Percentiles rank a stretch among this genome's conserved stretches.
phyloP scores from a whole-genome alignment of 2,329 filamentous ascomycete species.

The Furcasterigmium sp. region DNA sequence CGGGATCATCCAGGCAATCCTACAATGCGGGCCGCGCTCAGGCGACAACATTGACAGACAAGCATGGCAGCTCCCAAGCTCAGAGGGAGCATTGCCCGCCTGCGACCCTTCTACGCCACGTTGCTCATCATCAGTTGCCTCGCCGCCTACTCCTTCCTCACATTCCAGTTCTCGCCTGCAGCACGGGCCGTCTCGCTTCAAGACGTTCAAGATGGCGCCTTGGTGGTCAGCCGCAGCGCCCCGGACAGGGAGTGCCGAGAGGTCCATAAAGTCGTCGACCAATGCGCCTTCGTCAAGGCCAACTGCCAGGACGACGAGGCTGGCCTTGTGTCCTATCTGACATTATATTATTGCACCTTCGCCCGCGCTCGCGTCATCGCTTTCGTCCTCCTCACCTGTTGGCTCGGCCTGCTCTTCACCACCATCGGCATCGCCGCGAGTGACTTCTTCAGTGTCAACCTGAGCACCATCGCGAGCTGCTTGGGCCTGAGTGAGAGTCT shows the following conservation, averaged over 20 bases:
- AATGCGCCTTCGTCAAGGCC: conserved; percentile 78
- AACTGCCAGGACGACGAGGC: conserved; percentile 89
- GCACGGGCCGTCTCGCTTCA: conserved; percentile 2
- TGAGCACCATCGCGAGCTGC: conserved; percentile 85
- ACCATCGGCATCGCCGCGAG: conserved; percentile 97
- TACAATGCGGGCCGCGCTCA: neutral
- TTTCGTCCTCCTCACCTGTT: conserved; percentile 72
- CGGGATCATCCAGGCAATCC: neutral
- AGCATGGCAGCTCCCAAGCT: conserved; percentile 19
- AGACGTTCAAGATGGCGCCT: conserved; percentile 10
- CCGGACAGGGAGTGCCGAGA: conserved; percentile 59
- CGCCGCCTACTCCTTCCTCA: conserved; percentile 37
- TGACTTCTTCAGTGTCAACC: conserved; percentile 96
- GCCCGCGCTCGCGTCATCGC: conserved; percentile 64
- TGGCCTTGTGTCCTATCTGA: conserved; percentile 81
- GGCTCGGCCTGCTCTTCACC: conserved; percentile 87
- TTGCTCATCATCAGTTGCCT: conserved; percentile 40
- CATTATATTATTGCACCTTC: conserved; percentile 84
- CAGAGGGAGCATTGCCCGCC: conserved; percentile 31
- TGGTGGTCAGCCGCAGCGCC: conserved; percentile 19
- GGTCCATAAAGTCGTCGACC: conserved; percentile 70
- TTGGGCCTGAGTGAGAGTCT: conserved; percentile 93
- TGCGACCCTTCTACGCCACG: conserved; percentile 44
- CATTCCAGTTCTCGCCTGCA: conserved; percentile 13
- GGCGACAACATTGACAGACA: neutral